Evolutionary conservation across 2,329 filamentous ascomycete genomes (phyloP), one percentile per base, ranked within the genome.

Genomic region (Sarocladium oryzae): DNA sequence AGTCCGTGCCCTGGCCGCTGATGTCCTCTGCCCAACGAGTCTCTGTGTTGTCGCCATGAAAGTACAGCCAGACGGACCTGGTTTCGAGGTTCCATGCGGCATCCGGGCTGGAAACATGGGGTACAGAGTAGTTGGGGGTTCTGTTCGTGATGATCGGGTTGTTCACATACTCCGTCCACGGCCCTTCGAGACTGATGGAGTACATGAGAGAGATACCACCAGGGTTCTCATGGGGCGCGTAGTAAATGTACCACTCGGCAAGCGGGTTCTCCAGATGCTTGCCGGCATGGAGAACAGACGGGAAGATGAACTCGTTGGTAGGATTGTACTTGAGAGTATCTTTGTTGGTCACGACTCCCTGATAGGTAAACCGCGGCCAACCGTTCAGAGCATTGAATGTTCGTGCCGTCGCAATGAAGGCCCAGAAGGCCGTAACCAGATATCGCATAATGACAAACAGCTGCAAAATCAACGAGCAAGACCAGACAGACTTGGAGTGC

Each of bases 251-350:
- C 59, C 60, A 61, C 28, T 61, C 56, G 3, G 51, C 60, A 0
- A 59, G 53, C 6, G 59, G 57, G 0, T 54, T 24, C 0, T 56
- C 45, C 1, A 61, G 35, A 15, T 59, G 55, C 2, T 43, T 18
- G 11, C 58, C 56, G 2, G 60, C 60, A 33, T 61, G 59, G 28
- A 61, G 60, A 3, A 61, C 45, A 24, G 54, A 57, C 1, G 60
- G 59, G 9, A 61, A 61, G 40, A 61, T 61, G 40, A 58, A 60
- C 26, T 61, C 60, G 28, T 60, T 56, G 6, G 59, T 61, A 2
- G 58, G 58, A 3, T 61, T 61, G 50, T 61, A 61, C 13, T 54
- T 48, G 10, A 58, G 51, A 9, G 51, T 53, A 8, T 32, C 35
- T 32, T 58, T 61, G 43, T 60, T 13, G 13, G 58, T 61, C 4